phyloP scores from a whole-genome alignment of 495 filamentous ascomycete species.

The Hypoxylon perforatum region DNA sequence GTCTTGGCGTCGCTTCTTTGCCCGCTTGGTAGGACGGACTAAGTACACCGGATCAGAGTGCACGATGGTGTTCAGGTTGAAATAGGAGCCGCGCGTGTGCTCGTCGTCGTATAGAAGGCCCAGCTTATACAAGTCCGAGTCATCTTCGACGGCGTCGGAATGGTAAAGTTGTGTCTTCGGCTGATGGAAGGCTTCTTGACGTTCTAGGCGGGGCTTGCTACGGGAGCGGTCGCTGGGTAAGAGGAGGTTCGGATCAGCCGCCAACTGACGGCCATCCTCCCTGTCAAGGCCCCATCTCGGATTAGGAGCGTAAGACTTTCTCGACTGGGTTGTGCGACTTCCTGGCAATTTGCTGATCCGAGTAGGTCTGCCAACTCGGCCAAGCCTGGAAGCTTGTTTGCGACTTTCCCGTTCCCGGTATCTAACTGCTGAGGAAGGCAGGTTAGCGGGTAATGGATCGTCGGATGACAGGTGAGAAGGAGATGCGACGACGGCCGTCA shows the following conservation, averaged over 20 bases:
- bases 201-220: slow-evolving; percentile 50
- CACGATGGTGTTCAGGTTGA: slow-evolving; percentile 49
- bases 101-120: slow-evolving; percentile 56
- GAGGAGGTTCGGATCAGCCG: slow-evolving; percentile 38
- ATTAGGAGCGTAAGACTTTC: neutral
- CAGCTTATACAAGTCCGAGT: slow-evolving; percentile 50
- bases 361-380: slow-evolving; percentile 2
- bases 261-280: slow-evolving; percentile 45
- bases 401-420: neutral
- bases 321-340: slow-evolving; percentile 10
- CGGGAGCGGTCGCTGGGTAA: slow-evolving; percentile 45
- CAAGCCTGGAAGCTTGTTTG: neutral
- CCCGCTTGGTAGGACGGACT: slow-evolving; percentile 45
- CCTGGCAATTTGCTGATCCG: slow-evolving; percentile 10
- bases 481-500: slow-evolving; percentile 5
- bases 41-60: slow-evolving; percentile 48
- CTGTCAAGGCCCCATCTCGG: slow-evolving; percentile 27
- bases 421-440: neutral
- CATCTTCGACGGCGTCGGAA: slow-evolving; percentile 37
- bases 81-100: slow-evolving; percentile 46
- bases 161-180: slow-evolving; percentile 31
- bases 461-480: neutral
- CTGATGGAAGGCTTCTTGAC: slow-evolving; percentile 57
- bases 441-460: neutral
- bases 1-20: slow-evolving; percentile 30